These are phyloP conservation scores for Triticum turgidum DNA, from an alignment of 176 grass and related monocot genomes.

Conservation along the genomic window DNA sequence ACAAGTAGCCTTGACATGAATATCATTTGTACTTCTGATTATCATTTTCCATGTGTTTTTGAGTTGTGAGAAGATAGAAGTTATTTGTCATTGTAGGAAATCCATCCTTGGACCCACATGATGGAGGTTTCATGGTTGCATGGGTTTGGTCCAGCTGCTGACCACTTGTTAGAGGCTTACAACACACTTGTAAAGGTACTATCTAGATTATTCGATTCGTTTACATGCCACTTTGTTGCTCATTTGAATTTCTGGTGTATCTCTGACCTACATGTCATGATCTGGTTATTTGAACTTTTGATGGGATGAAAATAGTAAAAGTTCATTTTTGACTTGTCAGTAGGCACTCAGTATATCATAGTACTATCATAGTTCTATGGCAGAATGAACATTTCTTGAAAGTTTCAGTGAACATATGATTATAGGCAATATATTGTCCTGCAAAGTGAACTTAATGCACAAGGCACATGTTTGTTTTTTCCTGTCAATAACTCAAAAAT, in stretches of 20 bases:
- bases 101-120: constrained; percentile 98
- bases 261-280: neutral
- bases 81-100: constrained; percentile 52
- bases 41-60: neutral
- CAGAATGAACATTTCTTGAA: too few species aligned
- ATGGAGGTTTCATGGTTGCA: constrained; percentile 96
- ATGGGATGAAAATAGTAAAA: neutral
- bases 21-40: neutral
- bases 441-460: too few species aligned
- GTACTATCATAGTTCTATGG: neutral
- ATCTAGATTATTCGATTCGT: neutral
- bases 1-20: neutral
- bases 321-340: neutral
- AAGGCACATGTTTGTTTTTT: too few species aligned
- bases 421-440: too few species aligned
- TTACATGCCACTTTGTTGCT: neutral
- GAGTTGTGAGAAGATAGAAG: constrained; percentile 6
- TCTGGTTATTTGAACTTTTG: constrained; percentile 17
- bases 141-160: constrained; percentile 91
- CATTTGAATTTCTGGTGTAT: neutral
- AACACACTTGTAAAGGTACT: constrained; percentile 89
- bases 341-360: neutral
- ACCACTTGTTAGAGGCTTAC: constrained; percentile 87
- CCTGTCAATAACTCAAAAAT: too few species aligned
- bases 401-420: too few species aligned